These are phyloP conservation scores for Petrea volubilis DNA, from an alignment of 257 asterid genomes.

Conservation along the genomic window DNA sequence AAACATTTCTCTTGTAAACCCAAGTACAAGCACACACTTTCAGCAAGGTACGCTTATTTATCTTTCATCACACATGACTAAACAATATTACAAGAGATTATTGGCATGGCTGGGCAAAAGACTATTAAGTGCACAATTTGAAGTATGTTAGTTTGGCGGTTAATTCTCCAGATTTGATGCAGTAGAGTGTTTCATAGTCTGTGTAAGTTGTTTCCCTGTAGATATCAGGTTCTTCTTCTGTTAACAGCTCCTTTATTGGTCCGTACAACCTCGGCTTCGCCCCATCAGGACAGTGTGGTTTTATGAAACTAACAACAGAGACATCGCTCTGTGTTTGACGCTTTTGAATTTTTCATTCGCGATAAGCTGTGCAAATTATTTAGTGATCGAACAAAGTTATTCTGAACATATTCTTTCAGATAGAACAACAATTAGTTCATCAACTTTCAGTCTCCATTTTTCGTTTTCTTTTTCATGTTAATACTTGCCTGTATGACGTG, in stretches of 20 bases:
- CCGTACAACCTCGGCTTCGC: slow-evolving; percentile 15
- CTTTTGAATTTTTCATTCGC: slow-evolving; percentile 34
- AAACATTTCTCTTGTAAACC: too few relatives aligned
- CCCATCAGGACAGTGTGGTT: slow-evolving; percentile 18
- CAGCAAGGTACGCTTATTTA: background rate
- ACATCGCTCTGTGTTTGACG: slow-evolving; percentile 31
- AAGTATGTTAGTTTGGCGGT: slow-evolving; percentile 21
- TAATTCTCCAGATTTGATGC: slow-evolving; percentile 22
- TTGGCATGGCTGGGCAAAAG: background rate
- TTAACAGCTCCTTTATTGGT: slow-evolving; percentile 36
- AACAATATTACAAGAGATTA: background rate
- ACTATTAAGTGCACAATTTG: background rate
- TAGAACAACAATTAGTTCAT: too few relatives aligned
- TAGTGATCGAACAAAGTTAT: background rate
- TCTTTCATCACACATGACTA: background rate
- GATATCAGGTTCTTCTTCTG: slow-evolving; percentile 36
- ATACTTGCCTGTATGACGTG: slow-evolving; percentile 17
- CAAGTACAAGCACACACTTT: background rate
- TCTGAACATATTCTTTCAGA: background rate
- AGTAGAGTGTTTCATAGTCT: slow-evolving; percentile 13
- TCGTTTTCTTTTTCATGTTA: too few relatives aligned
- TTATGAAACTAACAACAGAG: slow-evolving; percentile 40
- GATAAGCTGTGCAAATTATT: slow-evolving; percentile 29
- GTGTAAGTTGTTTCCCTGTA: slow-evolving; percentile 24
- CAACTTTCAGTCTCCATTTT: too few relatives aligned